A percentile compares a stretch with the other conserved stretches of the same genome.
Evolutionary conservation across 768 basidiomycete species (phyloP).

Genomic region (Termitomyces sp.): DNA sequence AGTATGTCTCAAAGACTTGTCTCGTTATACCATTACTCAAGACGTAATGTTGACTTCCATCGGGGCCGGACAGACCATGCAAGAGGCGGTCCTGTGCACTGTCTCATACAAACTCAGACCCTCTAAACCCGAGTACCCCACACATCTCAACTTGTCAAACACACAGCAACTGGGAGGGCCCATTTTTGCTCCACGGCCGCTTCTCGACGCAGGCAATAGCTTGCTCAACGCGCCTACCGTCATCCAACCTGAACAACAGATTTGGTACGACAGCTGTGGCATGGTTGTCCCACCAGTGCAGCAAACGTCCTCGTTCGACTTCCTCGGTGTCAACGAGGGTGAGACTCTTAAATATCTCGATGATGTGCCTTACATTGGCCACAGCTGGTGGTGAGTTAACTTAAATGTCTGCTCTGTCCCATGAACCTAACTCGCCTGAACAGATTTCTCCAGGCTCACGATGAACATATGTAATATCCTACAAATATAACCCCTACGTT

Average conservation of each 20-base stretch:
- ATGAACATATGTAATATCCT: not conserved
- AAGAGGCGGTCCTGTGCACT: slow-evolving; percentile 11
- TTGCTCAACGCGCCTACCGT: slow-evolving; percentile 3
- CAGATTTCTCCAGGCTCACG: not conserved
- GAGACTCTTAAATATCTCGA: slow-evolving; percentile 2
- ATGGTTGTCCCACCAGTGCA: not conserved
- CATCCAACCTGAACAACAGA: not conserved
- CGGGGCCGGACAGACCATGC: slow-evolving; percentile 5
- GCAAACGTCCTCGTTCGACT: slow-evolving; percentile 4
- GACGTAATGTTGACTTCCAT: slow-evolving; percentile 13
- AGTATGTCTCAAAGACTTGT: slow-evolving; percentile 12
- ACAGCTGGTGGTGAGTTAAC: slow-evolving; percentile 6
- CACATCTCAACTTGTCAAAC: not conserved
- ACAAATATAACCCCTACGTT: not conserved
- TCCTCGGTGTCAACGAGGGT: slow-evolving; percentile 5
- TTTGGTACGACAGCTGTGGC: slow-evolving; percentile 8
- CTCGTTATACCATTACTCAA: slow-evolving; percentile 18
- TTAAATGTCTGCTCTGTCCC: not conserved
- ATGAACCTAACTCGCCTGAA: not conserved
- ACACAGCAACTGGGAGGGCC: not conserved
- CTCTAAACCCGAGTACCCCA: slow-evolving; percentile 2
- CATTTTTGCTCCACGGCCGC: slow-evolving; percentile 8
- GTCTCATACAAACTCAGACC: slow-evolving; percentile 13
- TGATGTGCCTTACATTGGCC: not conserved
- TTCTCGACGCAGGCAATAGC: slow-evolving; percentile 11